phyloP scores from a whole-genome alignment of 208 protist species.

The Angomonas desouzai region DNA sequence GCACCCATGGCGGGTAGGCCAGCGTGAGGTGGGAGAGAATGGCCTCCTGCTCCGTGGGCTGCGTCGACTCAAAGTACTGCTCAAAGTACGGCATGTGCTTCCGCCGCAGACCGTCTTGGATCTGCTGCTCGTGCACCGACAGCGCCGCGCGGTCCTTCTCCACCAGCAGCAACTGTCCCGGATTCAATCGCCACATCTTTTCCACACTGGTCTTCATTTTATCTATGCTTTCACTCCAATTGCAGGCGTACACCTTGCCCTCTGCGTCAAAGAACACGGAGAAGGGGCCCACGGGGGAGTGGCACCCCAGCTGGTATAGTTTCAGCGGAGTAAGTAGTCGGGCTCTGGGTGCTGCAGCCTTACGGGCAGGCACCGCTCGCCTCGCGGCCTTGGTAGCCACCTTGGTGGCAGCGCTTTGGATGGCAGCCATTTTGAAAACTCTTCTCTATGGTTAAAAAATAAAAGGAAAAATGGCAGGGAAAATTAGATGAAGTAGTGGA shows the following conservation, averaged over 20 bases:
- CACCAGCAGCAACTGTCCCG: conserved; percentile 9
- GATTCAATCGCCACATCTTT: conserved; percentile 29
- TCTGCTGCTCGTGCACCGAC: neutral
- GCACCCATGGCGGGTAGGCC: conserved; percentile 27
- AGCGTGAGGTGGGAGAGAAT: conserved; percentile 36
- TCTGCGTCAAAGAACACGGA: conserved; percentile 46
- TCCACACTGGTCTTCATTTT: conserved; percentile 16
- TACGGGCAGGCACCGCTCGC: no score
- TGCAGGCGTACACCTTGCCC: conserved; percentile 49
- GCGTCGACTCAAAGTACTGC: conserved; percentile 10
- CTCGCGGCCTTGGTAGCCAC: no score
- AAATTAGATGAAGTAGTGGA: neutral
- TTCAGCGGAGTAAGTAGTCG: conserved; percentile 16
- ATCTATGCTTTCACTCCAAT: conserved; percentile 43
- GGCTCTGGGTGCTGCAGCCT: no score
- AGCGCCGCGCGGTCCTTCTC: conserved; percentile 9
- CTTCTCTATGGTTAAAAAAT: neutral
- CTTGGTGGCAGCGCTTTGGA: neutral
- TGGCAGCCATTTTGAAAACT: neutral
- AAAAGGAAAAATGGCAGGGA: conserved; percentile 17
- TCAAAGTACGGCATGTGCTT: conserved; percentile 17
- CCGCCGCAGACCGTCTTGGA: neutral
- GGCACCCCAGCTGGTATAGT: conserved; percentile 36
- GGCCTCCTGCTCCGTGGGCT: conserved; percentile 18
- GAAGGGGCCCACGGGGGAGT: conserved; percentile 47